Evolutionary conservation across 2,329 filamentous ascomycete species (phyloP), one percentile per base, ranked within the genome.

Genomic region (Colletotrichum sp.): DNA sequence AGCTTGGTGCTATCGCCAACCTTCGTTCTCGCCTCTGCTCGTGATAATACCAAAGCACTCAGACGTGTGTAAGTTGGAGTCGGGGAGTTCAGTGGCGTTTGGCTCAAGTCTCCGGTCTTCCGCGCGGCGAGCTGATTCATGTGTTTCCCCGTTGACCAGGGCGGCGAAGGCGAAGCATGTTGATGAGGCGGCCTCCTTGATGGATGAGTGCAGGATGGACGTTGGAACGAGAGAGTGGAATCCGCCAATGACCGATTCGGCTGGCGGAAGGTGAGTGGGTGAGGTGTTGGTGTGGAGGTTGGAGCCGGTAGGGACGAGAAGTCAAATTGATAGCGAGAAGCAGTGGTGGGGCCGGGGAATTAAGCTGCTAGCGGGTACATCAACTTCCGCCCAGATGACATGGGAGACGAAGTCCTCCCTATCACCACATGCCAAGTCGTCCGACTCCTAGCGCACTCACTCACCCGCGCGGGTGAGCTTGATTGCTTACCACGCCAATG

Each of bases 391-490:
- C 4, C 13, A 16, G 16, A 21, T 13, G 4, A 8, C 1, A 9
- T 5, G 28, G 2, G 2, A 9, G 18, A 6, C 3, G 3, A 62
- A 28, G 64, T 70, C 34, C 38, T 14, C 18, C 3, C 9, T 28
- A 73, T 69, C 38, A 21, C 9, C 4, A 14, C 18, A 26, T 38
- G 8, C 34, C 14, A 28, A 66, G 36, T 26, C 8, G 24, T 66
- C 21, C 16, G 26, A 2, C 2, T 32, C 64, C 30, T 56, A 34
- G 24, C 18, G 59, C 28, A 21, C 30, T 43, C 55, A 48, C 21
- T 62, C 48, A 74, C 58, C 71, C 71, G 71, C 66, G 71, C 71
- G 71, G 59, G 58, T 62, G 56, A 34, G 26, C 24, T 59, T 63
- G 43, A 70, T 69, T 73, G 58, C 66, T 34, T n/a, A 34, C 64